Evolutionary conservation across 2,329 filamentous ascomycete species (phyloP), one percentile per base, ranked within the genome.

Genomic region (Pseudogymnoascus verrucosus): DNA sequence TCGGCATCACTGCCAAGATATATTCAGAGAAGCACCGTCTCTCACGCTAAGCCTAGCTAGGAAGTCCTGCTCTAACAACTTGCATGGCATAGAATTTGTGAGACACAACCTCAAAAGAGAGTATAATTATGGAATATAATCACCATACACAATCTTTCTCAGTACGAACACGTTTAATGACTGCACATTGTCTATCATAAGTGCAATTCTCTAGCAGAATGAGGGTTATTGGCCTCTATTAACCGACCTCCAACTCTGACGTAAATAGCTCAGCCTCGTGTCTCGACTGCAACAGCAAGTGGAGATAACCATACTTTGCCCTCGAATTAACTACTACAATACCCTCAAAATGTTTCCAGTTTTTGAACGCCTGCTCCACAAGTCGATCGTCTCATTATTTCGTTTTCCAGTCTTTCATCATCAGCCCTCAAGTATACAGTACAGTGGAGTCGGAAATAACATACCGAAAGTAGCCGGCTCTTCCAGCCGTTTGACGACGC

Each of bases 381-480:
- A 6, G 26, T 31, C 26, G 23, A 54, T 31, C 47, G n/a, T 31
- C n/a, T n/a, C 26, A 54, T 31, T 54, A 54, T 31, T 62, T 36
- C 62, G 47, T 26, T 28, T 34, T 26, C 26, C 19, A 21, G 39
- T 60, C 37, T 23, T 26, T 28, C 42, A 60, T 47, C 8, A 47
- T 26, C 26, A 34, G 19, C n/a, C 42, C 37, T 23, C 31, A 51
- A 44, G 63, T 14, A 63, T 21, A 12, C 5, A 31, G 6, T 19
- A 10, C 23, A 23, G 34, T 11, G 14, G 28, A 42, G 11, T 34
- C 12, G 31, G 57, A 19, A 8, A 60, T 8, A 16, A 79, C 80
- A 77, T 70, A 84, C 81, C 77, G 70, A 80, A 79, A 47, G 71
- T 74, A 14, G 79, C 79, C 65, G 77, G 75, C 64, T 79, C 76